Conservation (phyloP, 768 basidiomycete genomes). For the Phylloporus arenicola region DNA sequence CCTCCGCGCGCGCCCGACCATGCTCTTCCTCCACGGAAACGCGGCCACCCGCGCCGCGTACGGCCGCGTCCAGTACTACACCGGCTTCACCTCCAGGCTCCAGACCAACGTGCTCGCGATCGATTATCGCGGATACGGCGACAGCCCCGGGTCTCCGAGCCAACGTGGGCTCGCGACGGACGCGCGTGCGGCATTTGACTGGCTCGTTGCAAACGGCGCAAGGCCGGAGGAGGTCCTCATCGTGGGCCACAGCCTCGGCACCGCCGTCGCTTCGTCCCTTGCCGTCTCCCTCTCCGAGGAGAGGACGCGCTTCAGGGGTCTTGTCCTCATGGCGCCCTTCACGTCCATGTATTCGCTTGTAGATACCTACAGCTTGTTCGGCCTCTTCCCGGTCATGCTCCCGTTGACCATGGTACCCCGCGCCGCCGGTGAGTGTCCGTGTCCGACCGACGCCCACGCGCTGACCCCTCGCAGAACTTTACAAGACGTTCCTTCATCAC, state of each 20-base stretch:
- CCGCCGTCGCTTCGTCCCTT: slow-evolving; percentile 61
- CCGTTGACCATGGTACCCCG: slow-evolving; percentile 63
- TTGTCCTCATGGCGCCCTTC: slow-evolving; percentile 53
- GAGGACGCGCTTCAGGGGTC: slow-evolving; percentile 37
- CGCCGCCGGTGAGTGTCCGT: slow-evolving; percentile 49
- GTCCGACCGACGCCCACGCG: neutral
- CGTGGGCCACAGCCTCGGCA: slow-evolving; percentile 86
- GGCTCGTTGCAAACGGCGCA: slow-evolving; percentile 59
- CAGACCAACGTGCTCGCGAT: slow-evolving; percentile 74
- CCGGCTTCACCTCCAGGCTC: slow-evolving; percentile 58
- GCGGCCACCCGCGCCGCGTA: slow-evolving; percentile 69
- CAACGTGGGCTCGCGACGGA: slow-evolving; percentile 70
- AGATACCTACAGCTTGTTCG: slow-evolving; percentile 62
- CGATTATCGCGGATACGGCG: slow-evolving; percentile 91
- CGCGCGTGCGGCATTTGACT: slow-evolving; percentile 77
- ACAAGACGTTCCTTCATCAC: slow-evolving; percentile 50
- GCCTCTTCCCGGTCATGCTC: slow-evolving; percentile 63
- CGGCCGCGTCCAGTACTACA: slow-evolving; percentile 65
- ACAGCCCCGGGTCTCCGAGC: slow-evolving; percentile 74
- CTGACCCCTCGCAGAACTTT: slow-evolving; percentile 37
- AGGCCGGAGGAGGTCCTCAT: slow-evolving; percentile 57
- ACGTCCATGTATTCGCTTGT: slow-evolving; percentile 54
- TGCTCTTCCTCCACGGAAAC: slow-evolving; percentile 95
- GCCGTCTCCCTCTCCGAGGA: slow-evolving; percentile 45
- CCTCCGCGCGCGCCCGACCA: slow-evolving; percentile 55